Percentiles rank a stretch among this genome's conserved stretches.
These are phyloP conservation scores for Avena sativa DNA, from an alignment of 176 grass and related monocot genomes.

Conservation along the genomic window DNA sequence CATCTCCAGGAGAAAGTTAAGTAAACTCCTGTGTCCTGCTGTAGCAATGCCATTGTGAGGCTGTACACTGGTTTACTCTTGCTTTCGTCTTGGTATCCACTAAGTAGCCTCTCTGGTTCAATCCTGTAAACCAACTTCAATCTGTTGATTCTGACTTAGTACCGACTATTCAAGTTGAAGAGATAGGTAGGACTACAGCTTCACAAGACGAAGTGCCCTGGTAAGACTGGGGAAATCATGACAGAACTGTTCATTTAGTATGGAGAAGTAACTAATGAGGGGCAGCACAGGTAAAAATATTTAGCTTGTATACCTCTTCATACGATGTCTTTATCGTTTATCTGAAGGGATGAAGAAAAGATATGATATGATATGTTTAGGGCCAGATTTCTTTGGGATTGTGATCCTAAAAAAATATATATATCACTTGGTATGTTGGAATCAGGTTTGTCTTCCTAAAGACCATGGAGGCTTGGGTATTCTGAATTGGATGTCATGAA, in stretches of 20 bases:
- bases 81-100: not conserved
- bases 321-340: too few species aligned
- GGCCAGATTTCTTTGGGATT: too few species aligned
- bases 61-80: not conserved
- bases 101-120: not conserved
- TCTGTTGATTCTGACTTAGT: not conserved
- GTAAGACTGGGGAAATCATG: not conserved
- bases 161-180: not conserved
- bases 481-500: too few species aligned
- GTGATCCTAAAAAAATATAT: too few species aligned
- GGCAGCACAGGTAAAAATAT: not conserved
- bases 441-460: too few species aligned
- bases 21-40: not conserved
- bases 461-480: too few species aligned
- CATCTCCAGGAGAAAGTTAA: conserved; percentile 1
- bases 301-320: not conserved
- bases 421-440: too few species aligned
- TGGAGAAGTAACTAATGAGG: conserved; percentile 33
- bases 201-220: conserved; percentile 28
- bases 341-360: too few species aligned
- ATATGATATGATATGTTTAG: too few species aligned
- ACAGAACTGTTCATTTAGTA: not conserved
- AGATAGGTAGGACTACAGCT: not conserved
- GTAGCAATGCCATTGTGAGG: not conserved
- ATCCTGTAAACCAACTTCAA: not conserved